Percentiles rank a stretch among this genome's conserved stretches.
Conservation (phyloP, 768 basidiomycete species). For the Cantharellus cinnabarinus region DNA sequence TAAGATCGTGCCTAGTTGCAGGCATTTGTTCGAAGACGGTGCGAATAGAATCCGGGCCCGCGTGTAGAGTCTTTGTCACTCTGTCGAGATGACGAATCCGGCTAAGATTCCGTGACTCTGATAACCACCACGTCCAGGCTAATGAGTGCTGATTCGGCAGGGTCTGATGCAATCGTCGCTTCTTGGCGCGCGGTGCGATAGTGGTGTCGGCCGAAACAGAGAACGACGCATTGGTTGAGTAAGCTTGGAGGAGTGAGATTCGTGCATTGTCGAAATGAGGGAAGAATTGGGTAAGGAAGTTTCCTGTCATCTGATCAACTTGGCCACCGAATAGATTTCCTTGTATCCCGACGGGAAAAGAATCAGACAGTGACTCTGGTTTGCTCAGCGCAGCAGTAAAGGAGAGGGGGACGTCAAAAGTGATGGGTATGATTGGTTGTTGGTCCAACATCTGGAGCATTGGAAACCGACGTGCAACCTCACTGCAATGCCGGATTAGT, state of each 20-base stretch:
- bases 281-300: conserved; percentile 71
- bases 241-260: conserved; percentile 42
- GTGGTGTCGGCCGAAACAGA: conserved; percentile 73
- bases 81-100: conserved; percentile 17
- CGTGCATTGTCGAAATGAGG: conserved; percentile 65
- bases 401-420: conserved; percentile 50
- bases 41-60: conserved; percentile 44
- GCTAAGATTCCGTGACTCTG: conserved; percentile 58
- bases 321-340: conserved; percentile 24
- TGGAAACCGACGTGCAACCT: conserved; percentile 41
- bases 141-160: conserved; percentile 72
- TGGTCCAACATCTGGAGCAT: conserved; percentile 70
- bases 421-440: conserved; percentile 55
- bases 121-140: conserved; percentile 56
- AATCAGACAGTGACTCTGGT: conserved; percentile 8
- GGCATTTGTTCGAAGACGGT: conserved; percentile 46
- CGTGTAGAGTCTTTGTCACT: conserved; percentile 33
- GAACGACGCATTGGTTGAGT: conserved; percentile 75
- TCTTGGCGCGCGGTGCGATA: conserved; percentile 57
- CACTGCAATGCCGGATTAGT: neutral
- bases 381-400: conserved; percentile 19
- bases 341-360: conserved; percentile 58
- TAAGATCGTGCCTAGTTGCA: conserved; percentile 62
- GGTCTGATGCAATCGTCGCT: conserved; percentile 43
- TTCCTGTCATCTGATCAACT: conserved; percentile 44